These are phyloP conservation scores for Dentipellis fragilis DNA, from an alignment of 768 basidiomycete species.

Conservation along the genomic window DNA sequence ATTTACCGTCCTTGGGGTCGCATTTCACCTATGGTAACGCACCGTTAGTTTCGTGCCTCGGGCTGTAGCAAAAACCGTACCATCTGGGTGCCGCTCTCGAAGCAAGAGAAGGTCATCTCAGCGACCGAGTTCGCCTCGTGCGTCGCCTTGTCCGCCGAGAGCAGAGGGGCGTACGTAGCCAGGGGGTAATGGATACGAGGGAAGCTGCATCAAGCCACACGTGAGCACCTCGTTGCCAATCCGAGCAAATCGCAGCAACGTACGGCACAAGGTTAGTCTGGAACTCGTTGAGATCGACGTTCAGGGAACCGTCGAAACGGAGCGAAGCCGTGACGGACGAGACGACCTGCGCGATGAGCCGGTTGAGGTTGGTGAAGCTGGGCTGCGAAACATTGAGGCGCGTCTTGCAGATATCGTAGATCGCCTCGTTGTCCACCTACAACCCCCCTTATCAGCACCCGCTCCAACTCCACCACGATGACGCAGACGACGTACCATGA, in stretches of 20 bases:
- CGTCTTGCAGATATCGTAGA: slow-evolving; percentile 99
- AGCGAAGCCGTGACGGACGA: slow-evolving; percentile 96
- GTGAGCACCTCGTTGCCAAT: not conserved
- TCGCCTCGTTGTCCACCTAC: slow-evolving; percentile 97
- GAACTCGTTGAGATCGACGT: slow-evolving; percentile 97
- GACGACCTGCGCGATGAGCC: slow-evolving; percentile 96
- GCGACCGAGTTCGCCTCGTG: slow-evolving; percentile 97
- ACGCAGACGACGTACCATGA: slow-evolving; percentile 58
- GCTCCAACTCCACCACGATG: not conserved
- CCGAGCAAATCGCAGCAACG: slow-evolving; percentile 24
- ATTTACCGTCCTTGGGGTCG: slow-evolving; percentile 96
- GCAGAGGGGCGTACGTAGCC: slow-evolving; percentile 89
- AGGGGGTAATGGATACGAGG: slow-evolving; percentile 98
- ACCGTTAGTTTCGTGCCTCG: not conserved
- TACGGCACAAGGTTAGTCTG: slow-evolving; percentile 97
- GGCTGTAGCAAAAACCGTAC: slow-evolving; percentile 18
- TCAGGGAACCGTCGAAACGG: slow-evolving; percentile 94
- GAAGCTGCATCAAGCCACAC: slow-evolving; percentile 43
- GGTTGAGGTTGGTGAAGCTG: slow-evolving; percentile 88
- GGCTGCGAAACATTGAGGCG: slow-evolving; percentile 79
- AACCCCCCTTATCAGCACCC: not conserved
- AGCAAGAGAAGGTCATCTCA: slow-evolving; percentile 98
- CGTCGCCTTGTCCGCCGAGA: slow-evolving; percentile 90
- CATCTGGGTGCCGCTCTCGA: slow-evolving; percentile 96
- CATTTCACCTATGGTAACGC: slow-evolving; percentile 47